Percentiles rank a stretch among this genome's conserved stretches.
phyloP scores from a whole-genome alignment of 129 eudicot species.

The Arctium lappa region DNA sequence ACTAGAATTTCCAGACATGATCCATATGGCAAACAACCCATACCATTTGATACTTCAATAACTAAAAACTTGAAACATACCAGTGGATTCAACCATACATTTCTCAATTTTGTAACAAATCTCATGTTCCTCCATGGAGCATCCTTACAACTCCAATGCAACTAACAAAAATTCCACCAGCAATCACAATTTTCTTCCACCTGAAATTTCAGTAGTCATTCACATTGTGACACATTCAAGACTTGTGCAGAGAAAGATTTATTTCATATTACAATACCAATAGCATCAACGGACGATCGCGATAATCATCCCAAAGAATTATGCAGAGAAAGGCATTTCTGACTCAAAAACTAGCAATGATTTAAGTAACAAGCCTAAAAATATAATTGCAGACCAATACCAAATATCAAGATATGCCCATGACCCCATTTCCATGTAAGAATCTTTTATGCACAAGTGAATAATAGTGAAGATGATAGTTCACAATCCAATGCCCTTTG shows the following conservation, averaged over 20 bases:
- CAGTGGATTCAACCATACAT: neutral
- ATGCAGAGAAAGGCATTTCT: neutral
- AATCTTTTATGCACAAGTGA: neutral
- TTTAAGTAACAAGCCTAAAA: neutral
- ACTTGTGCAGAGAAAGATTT: neutral
- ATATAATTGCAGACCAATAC: neutral
- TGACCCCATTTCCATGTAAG: neutral
- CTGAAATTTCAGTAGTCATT: neutral
- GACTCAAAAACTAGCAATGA: neutral
- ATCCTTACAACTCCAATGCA: neutral
- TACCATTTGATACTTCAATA: neutral
- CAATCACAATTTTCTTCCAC: slow-evolving; percentile 1
- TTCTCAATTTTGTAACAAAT: neutral
- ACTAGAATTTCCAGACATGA: neutral
- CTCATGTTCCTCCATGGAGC: neutral
- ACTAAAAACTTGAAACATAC: neutral
- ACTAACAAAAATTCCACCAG: neutral
- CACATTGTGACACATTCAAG: neutral
- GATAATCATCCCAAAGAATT: neutral
- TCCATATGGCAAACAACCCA: neutral
- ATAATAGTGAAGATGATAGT: neutral
- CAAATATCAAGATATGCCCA: neutral
- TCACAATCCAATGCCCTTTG: neutral
- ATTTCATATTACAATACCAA: neutral
- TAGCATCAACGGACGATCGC: too few species aligned